phyloP scores from a whole-genome alignment of 2,329 filamentous ascomycete species.

The Cercospora sp. region DNA sequence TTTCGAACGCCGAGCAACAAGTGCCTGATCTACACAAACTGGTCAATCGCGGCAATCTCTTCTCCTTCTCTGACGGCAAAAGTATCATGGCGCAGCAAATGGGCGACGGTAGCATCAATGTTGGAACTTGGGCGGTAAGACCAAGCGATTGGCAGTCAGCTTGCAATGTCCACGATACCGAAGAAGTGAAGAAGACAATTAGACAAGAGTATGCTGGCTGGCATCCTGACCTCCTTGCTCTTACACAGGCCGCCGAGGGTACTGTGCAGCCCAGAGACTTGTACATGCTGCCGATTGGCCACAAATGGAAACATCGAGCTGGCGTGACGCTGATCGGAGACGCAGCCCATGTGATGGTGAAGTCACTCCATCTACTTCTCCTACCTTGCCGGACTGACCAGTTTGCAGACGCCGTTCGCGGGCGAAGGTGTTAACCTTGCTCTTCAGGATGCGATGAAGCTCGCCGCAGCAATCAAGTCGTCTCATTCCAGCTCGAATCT shows the following conservation, averaged over 20 bases:
- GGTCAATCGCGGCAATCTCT: slow-evolving; percentile 40
- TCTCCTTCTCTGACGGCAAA: slow-evolving; percentile 35
- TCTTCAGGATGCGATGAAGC: slow-evolving; percentile 27
- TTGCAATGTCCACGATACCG: slow-evolving; percentile 27
- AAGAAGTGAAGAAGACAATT: slow-evolving; percentile 27
- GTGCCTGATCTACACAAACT: slow-evolving; percentile 31
- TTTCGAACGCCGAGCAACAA: neutral
- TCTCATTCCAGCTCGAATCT: slow-evolving; percentile 17
- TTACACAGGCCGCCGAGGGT: slow-evolving; percentile 29
- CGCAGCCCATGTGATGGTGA: slow-evolving; percentile 43
- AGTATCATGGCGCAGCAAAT: slow-evolving; percentile 32
- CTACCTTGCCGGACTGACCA: neutral
- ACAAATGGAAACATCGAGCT: slow-evolving; percentile 40
- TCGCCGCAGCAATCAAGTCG: slow-evolving; percentile 39
- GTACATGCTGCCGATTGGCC: slow-evolving; percentile 46
- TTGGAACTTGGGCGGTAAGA: slow-evolving; percentile 25
- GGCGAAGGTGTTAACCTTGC: slow-evolving; percentile 28
- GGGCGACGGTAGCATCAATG: slow-evolving; percentile 30
- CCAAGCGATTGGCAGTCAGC: slow-evolving; percentile 24
- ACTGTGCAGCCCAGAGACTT: slow-evolving; percentile 35
- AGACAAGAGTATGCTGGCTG: slow-evolving; percentile 35
- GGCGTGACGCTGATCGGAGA: slow-evolving; percentile 47
- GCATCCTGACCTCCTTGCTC: slow-evolving; percentile 43
- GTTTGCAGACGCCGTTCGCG: slow-evolving; percentile 30
- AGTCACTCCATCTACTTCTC: neutral